Base-by-base conservation (phyloP, 805 yeast species). In the Wickerhamomyces strasburgensis region DNA sequence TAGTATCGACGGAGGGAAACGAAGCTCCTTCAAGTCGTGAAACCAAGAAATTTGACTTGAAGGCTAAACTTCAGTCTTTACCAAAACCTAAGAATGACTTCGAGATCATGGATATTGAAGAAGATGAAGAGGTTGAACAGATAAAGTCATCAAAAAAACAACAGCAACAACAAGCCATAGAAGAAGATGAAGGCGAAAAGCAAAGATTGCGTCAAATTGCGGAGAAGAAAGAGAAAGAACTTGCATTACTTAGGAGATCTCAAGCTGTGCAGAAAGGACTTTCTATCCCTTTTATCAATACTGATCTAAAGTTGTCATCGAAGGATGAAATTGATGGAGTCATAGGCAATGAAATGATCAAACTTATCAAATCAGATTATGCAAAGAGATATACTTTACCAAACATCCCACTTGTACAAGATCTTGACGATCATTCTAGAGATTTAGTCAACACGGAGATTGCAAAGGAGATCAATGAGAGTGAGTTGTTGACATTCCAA, bases 11-110 rank as follows among this genome's bases (percentile, higher is more conserved):
- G n/a, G n/a, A n/a, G n/a, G n/a, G n/a, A n/a, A n/a, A n/a, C n/a
- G n/a, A n/a, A n/a, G n/a, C n/a, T n/a, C n/a, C n/a, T n/a, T n/a
- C n/a, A n/a, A n/a, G n/a, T n/a, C n/a, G 31, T 14, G 27, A 9
- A 23, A 35, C 6, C 11, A 31, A 21, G 38, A 19, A 24, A 11
- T 13, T 15, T 7, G 5, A 14, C 5, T 8, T 10, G 11, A 15
- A 16, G n/a, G 13, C 5, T 3, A 47, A 57, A 30, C 60, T 70
- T 27, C 53, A 54, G 1, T 32, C 42, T 2, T 45, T 69, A 15
- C 72, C 75, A 2, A 38, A 48, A n/a, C 72, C 75, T 0, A 60
- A 58, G 40, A 71, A 73, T 42, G 74, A 72, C 34, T 72, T 67
- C 43, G 75, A 72, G 38, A 54, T 72, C 7, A 47, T 56, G 1